These are phyloP conservation scores for Theobroma grandiflorum DNA, from an alignment of 441 rosid species.

Conservation along the genomic window DNA sequence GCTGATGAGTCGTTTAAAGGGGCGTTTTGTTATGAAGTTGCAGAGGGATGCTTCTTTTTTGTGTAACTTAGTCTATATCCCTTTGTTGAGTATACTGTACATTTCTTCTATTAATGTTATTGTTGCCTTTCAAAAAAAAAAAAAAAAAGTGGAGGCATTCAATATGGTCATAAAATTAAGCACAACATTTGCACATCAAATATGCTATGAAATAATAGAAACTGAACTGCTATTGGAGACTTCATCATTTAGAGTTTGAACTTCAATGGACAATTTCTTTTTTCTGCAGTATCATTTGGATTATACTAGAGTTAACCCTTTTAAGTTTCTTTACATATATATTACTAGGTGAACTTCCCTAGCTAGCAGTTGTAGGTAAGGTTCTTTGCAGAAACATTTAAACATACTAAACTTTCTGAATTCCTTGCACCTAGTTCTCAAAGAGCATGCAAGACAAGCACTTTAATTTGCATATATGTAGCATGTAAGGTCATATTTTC, in stretches of 20 bases:
- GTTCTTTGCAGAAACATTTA: not conserved
- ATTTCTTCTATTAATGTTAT: too few species aligned
- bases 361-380: not conserved
- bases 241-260: not conserved
- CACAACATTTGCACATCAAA: not conserved
- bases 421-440: not conserved
- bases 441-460: not conserved
- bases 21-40: too few species aligned
- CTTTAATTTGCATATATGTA: not conserved
- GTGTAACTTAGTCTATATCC: too few species aligned
- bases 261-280: not conserved
- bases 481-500: not conserved
- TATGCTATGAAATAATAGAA: slow-evolving; percentile 5
- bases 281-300: not conserved
- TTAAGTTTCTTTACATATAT: not conserved
- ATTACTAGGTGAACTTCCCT: not conserved
- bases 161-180: not conserved
- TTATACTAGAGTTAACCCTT: not conserved
- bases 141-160: not conserved
- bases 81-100: too few species aligned
- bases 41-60: too few species aligned
- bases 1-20: too few species aligned
- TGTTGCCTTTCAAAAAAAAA: too few species aligned
- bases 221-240: not conserved
- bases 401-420: not conserved